These are phyloP conservation scores for Thelephora aurantiotincta DNA, from an alignment of 768 basidiomycete species.

Conservation along the genomic window DNA sequence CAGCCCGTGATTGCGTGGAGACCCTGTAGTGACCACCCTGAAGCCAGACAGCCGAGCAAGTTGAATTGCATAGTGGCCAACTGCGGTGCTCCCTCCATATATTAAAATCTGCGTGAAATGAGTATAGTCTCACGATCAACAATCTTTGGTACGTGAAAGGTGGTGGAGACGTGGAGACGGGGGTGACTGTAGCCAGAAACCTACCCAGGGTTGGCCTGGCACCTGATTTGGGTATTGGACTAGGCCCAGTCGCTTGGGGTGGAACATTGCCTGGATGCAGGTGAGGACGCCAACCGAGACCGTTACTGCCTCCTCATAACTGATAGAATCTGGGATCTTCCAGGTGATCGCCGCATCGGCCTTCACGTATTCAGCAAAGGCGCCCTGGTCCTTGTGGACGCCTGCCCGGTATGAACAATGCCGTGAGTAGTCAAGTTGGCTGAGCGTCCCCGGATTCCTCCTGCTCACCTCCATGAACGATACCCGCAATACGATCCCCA, in stretches of 20 bases:
- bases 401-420: neutral
- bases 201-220: neutral
- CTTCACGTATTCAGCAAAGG: neutral
- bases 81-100: constrained; percentile 5
- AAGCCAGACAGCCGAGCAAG: constrained; percentile 28
- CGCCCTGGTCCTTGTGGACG: neutral
- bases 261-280: neutral
- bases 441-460: neutral
- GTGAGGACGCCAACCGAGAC: neutral
- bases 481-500: neutral
- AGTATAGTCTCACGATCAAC: neutral
- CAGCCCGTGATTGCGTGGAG: constrained; percentile 21
- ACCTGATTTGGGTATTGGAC: neutral
- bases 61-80: constrained; percentile 25
- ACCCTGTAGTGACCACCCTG: constrained; percentile 29
- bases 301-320: neutral
- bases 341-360: neutral
- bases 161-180: too few relatives aligned
- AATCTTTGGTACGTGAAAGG: too few relatives aligned
- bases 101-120: neutral
- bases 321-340: neutral
- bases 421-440: neutral
- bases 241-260: neutral
- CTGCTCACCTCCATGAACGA: neutral
- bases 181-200: too few relatives aligned